phyloP scores from a whole-genome alignment of 2,329 filamentous ascomycete genomes.

The Colletotrichum gloeosporioides region DNA sequence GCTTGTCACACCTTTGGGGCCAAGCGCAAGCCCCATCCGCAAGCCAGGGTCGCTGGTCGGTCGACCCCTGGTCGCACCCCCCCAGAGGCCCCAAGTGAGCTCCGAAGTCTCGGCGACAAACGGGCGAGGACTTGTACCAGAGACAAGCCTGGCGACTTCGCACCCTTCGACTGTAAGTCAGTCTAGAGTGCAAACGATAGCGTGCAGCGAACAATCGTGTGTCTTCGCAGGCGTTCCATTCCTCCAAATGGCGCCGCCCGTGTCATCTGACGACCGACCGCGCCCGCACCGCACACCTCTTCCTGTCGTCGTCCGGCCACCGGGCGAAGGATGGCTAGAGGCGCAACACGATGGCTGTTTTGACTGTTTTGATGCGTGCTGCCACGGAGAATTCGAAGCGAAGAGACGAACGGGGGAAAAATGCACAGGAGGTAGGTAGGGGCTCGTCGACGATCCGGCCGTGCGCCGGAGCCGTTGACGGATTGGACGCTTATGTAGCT shows the following conservation, averaged over 20 bases:
- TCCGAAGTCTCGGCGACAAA: slow-evolving; percentile 21
- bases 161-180: not conserved
- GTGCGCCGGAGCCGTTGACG: slow-evolving; percentile 15
- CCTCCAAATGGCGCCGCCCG: slow-evolving; percentile 3
- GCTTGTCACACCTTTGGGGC: slow-evolving; percentile 12
- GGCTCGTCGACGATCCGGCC: slow-evolving; percentile 6
- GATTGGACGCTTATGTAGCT: slow-evolving; percentile 11
- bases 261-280: slow-evolving; percentile 19
- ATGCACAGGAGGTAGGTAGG: not conserved
- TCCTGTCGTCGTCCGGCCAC: slow-evolving; percentile 8
- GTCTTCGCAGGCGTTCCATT: slow-evolving; percentile 17
- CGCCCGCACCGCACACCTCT: not conserved
- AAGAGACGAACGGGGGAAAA: not conserved
- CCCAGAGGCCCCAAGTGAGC: not conserved
- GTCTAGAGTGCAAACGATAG: not conserved
- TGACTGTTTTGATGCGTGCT: slow-evolving; percentile 8
- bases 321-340: not conserved
- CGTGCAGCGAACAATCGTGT: slow-evolving; percentile 11
- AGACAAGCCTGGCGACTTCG: not conserved
- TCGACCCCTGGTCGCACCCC: slow-evolving; percentile 1
- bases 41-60: slow-evolving; percentile 13
- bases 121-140: slow-evolving; percentile 10
- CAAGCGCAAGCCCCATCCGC: slow-evolving; percentile 18
- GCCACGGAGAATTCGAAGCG: not conserved
- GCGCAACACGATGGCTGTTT: slow-evolving; percentile 1